Percentiles rank a stretch among this genome's conserved stretches.
These are phyloP conservation scores for Phytopythium ostracodes DNA, from an alignment of 352 stramenopile genomes.

Conservation along the genomic window DNA sequence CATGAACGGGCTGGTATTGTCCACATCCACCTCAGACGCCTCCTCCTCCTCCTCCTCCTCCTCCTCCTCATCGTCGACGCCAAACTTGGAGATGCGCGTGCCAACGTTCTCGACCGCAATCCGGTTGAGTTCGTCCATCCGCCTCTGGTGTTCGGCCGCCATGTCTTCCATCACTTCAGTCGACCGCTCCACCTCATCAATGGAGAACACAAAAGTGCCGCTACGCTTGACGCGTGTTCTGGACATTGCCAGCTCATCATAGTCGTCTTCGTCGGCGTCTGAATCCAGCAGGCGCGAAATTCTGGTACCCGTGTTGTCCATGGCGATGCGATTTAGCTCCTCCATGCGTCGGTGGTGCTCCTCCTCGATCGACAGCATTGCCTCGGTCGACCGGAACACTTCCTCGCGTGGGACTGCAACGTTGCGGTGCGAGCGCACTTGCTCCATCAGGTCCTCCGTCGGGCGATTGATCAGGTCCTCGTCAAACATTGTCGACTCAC, in stretches of 20 bases:
- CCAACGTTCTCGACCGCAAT: conserved; percentile 22
- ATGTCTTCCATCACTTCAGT: conserved; percentile 25
- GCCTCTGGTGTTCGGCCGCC: conserved; percentile 20
- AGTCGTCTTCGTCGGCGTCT: conserved; percentile 36
- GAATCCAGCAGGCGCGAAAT: conserved; percentile 37
- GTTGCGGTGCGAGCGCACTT: conserved; percentile 33
- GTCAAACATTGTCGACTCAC: conserved; percentile 32
- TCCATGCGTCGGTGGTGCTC: conserved; percentile 61
- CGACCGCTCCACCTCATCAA: conserved; percentile 27
- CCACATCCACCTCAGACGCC: not conserved
- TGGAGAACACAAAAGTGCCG: conserved; percentile 38
- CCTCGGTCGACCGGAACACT: conserved; percentile 35
- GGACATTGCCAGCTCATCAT: conserved; percentile 20
- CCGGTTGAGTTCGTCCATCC: conserved; percentile 20
- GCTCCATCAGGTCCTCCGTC: conserved; percentile 31
- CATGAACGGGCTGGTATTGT: not conserved
- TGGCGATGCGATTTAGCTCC: conserved; percentile 47
- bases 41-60: conserved; percentile 5
- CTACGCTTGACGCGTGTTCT: conserved; percentile 41
- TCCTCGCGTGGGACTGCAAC: conserved; percentile 23
- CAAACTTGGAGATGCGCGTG: conserved; percentile 17
- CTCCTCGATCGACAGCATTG: conserved; percentile 40
- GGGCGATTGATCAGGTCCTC: conserved; percentile 42
- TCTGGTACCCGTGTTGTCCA: conserved; percentile 39
- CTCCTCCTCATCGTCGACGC: conserved; percentile 3